These are phyloP conservation scores for Rhododendron mucronatum DNA, from an alignment of 148 eudicot genomes.

Conservation along the genomic window DNA sequence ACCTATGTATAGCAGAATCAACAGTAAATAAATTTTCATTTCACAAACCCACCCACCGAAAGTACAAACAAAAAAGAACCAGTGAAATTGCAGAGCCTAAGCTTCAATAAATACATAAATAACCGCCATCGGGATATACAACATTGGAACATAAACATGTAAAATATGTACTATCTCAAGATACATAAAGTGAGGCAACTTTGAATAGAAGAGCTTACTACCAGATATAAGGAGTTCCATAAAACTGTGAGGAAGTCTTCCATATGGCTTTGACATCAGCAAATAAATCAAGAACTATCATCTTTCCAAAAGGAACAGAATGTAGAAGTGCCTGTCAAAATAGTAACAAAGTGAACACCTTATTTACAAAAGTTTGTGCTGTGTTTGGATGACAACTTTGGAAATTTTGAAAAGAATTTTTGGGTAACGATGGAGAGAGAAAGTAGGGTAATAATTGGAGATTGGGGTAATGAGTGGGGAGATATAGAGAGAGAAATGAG, in stretches of 20 bases:
- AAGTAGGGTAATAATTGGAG: no score
- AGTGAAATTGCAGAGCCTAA: conserved; percentile 8
- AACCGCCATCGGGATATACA: background rate
- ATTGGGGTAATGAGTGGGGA: no score
- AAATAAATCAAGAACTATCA: conserved; percentile 99
- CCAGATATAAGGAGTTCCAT: conserved; percentile 95
- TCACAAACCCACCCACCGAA: background rate
- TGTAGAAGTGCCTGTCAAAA: conserved; percentile 81
- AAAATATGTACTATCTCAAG: conserved; percentile 6
- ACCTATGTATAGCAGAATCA: conserved; percentile 44
- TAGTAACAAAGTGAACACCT: conserved; percentile 6
- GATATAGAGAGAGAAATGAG: no score
- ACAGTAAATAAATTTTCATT: background rate
- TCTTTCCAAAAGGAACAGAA: conserved; percentile 97
- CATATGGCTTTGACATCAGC: conserved; percentile 95
- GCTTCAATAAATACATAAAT: background rate
- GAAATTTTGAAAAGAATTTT: no score
- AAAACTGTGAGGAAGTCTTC: conserved; percentile 83
- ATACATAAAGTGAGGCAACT: conserved; percentile 1
- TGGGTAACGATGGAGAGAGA: no score
- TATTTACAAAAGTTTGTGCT: background rate
- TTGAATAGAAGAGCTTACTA: conserved; percentile 15
- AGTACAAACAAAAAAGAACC: background rate
- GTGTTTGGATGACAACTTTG: no score
- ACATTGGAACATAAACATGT: background rate